Evolutionary conservation across 768 basidiomycete species (phyloP), one percentile per base, ranked within the genome.

Genomic region (Pilatotrama ljubarskyi): DNA sequence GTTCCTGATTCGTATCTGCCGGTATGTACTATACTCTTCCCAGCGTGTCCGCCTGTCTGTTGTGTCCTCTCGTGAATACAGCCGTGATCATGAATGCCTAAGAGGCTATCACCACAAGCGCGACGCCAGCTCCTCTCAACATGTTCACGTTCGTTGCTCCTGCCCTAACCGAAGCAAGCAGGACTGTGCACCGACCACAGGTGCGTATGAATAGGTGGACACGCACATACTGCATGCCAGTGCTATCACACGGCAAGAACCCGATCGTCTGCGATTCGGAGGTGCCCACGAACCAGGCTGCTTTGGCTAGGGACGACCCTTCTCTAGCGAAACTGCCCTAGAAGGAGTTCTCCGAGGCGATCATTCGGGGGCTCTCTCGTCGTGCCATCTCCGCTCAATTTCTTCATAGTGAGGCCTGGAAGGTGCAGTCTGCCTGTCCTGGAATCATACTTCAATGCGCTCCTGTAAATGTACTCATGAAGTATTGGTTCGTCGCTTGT

Each of bases 151-250:
- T 22, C 32, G 13, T 38, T 17, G 5, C 22, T 10, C 10, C 37
- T 22, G 26, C 17, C 37, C 47, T 49, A 41, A 1, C 47, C 37
- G 37, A 44, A 17, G 32, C 51, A 43, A 49, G 59, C 40, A 32
- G 41, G 35, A 49, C 46, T 42, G 40, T 20, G 50, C 38, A 18
- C 60, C 41, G 61, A 58, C 22, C 47, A 54, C 56, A 49, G 56
- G 61, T 51, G 46, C 35, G 41, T 51, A 56, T 58, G 61, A 62
- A 52, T 53, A 32, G 18, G 46, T 42, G 47, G 32, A 50, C 61
- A 63, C 24, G 61, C 61, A 17, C 25, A 25, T 15, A 15, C 29
- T 11, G 61, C 61, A 53, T 63, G 61, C 50, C 32, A 32, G 36
- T 48, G 46, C 40, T 51, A 24, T 55, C 47, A 58, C 46, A 54